phyloP scores from a whole-genome alignment of 2,329 filamentous ascomycete species.

The Mycocentrospora acerina region DNA sequence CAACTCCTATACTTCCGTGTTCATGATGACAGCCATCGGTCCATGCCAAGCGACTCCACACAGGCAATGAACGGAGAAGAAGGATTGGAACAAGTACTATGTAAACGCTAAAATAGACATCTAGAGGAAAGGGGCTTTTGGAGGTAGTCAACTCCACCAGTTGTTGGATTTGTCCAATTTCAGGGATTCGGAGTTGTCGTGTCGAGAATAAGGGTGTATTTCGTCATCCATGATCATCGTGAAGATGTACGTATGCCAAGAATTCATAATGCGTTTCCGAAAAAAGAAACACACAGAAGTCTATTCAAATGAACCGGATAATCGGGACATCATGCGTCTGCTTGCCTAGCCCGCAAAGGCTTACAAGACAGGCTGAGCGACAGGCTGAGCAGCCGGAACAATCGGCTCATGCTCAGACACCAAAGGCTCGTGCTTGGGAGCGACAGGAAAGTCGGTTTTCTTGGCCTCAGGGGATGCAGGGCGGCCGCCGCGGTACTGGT shows the following conservation, averaged over 20 bases:
- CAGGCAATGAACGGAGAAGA: conserved; percentile 10
- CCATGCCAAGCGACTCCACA: conserved; percentile 13
- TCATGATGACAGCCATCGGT: conserved; percentile 11
- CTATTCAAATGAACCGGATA: neutral
- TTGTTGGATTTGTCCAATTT: conserved; percentile 29
- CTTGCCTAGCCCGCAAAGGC: neutral
- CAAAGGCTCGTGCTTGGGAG: conserved; percentile 26
- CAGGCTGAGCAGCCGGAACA: conserved; percentile 9
- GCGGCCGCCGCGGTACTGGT: conserved; percentile 42
- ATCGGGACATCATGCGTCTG: neutral
- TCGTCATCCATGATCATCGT: conserved; percentile 28
- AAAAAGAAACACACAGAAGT: neutral
- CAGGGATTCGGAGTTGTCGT: conserved; percentile 22
- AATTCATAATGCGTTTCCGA: neutral
- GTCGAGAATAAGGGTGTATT: conserved; percentile 15
- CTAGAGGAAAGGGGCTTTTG: conserved; percentile 26
- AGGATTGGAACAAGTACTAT: conserved; percentile 12
- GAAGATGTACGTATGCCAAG: conserved; percentile 15
- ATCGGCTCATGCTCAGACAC: conserved; percentile 12
- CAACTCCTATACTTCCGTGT: conserved; percentile 16
- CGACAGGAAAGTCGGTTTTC: conserved; percentile 34
- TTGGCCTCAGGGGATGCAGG: conserved; percentile 41
- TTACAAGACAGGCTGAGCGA: conserved; percentile 34
- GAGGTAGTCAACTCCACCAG: conserved; percentile 26
- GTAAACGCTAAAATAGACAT: conserved; percentile 25